phyloP scores from a whole-genome alignment of 345 rosid species.

The Brassica cretica region DNA sequence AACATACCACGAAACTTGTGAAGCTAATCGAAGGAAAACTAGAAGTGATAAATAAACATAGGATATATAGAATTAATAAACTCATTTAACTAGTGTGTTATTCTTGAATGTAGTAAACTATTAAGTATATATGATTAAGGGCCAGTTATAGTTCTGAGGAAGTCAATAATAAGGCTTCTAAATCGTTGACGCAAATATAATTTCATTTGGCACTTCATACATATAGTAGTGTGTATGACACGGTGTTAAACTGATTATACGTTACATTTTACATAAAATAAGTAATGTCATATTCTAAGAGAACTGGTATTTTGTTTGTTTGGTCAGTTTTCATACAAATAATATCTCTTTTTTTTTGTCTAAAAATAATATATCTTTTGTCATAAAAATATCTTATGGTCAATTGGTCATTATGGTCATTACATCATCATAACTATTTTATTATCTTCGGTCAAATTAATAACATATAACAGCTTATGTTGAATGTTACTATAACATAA shows the following conservation, averaged over 20 bases:
- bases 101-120: neutral
- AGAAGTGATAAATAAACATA: neutral
- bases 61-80: neutral
- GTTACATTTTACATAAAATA: neutral
- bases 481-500: neutral
- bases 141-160: neutral
- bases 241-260: neutral
- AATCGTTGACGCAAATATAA: neutral
- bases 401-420: neutral
- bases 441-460: neutral
- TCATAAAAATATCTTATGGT: neutral
- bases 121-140: neutral
- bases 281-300: neutral
- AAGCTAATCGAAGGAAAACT: neutral
- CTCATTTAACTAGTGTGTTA: neutral
- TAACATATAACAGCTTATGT: neutral
- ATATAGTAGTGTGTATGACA: neutral
- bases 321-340: neutral
- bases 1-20: conserved; percentile 27
- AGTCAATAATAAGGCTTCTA: neutral
- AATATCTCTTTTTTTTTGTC: neutral
- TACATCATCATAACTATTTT: conserved; percentile 4
- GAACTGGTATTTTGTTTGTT: neutral
- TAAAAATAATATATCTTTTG: neutral
- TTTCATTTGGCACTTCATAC: neutral